Conservation (phyloP, 306 rosid genomes). For the Malus sylvestris region DNA sequence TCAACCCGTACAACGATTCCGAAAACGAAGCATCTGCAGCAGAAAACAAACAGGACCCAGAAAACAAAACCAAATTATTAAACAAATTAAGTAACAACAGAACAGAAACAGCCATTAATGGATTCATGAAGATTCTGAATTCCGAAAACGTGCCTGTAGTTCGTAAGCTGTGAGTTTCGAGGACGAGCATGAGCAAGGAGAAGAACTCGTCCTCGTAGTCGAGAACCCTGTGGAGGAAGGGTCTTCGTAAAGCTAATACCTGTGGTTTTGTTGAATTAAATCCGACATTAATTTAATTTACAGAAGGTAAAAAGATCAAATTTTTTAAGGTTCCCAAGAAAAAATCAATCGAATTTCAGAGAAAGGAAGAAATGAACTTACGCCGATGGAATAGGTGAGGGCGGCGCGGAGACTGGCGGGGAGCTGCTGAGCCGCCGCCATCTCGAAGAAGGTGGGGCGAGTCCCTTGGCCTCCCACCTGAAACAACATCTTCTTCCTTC, state of each 20-base stretch:
- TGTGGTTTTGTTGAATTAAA: not conserved
- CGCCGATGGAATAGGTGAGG: constrained; percentile 80
- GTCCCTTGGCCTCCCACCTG: constrained; percentile 97
- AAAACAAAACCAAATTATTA: not conserved
- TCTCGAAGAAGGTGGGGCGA: constrained; percentile 98
- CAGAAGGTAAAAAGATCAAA: not conserved
- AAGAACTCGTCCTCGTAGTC: constrained; percentile 86
- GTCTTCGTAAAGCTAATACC: constrained; percentile 75
- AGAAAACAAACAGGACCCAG: too few species aligned
- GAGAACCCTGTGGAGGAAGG: constrained; percentile 55
- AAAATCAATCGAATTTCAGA: not conserved
- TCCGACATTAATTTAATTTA: not conserved
- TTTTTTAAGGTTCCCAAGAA: not conserved
- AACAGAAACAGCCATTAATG: not conserved
- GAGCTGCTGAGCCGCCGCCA: constrained; percentile 97
- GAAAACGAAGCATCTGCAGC: constrained; percentile 80
- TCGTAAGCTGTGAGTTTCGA: constrained; percentile 77
- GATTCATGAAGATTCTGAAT: not conserved
- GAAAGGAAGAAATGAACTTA: constrained; percentile 12
- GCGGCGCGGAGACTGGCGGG: constrained; percentile 92
- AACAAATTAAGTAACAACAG: too few species aligned
- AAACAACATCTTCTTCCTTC: constrained; percentile 52
- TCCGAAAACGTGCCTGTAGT: constrained; percentile 42
- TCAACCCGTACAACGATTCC: constrained; percentile 76
- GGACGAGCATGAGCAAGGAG: constrained; percentile 72